Evolutionary conservation across 1,284 basidiomycete species (phyloP).

Genomic region (Ustilago curta): DNA sequence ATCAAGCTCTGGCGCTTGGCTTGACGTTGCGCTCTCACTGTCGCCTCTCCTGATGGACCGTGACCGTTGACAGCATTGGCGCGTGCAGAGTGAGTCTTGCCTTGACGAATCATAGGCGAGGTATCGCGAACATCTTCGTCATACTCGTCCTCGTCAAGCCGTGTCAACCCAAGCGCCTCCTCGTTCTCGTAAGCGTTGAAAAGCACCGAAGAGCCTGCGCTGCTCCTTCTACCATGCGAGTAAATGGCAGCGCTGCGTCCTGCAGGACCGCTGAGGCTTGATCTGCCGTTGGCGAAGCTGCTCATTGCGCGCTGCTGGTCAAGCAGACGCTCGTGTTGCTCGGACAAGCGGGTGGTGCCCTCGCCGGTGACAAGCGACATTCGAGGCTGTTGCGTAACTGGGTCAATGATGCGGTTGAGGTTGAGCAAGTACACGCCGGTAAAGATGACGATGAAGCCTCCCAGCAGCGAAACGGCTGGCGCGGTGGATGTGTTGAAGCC

Average conservation of each 20-base stretch:
- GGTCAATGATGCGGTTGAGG: conserved; percentile 63
- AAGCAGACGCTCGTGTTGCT: conserved; percentile 60
- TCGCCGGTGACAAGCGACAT: conserved; percentile 65
- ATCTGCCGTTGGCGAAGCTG: conserved; percentile 43
- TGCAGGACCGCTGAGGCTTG: conserved; percentile 27
- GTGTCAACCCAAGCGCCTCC: conserved; percentile 58
- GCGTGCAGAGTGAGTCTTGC: conserved; percentile 23
- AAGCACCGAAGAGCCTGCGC: conserved; percentile 51
- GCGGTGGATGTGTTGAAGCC: conserved; percentile 92
- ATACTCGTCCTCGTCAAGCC: conserved; percentile 57
- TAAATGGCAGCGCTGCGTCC: conserved; percentile 36
- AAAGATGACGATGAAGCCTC: conserved; percentile 68
- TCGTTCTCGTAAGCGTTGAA: conserved; percentile 63
- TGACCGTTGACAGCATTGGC: conserved; percentile 13
- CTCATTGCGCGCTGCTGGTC: conserved; percentile 48
- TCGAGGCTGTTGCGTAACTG: conserved; percentile 60
- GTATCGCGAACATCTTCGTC: conserved; percentile 41
- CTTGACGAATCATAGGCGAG: conserved; percentile 46
- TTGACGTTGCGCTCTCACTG: conserved; percentile 28
- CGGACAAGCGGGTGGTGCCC: conserved; percentile 54
- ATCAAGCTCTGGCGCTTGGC: conserved; percentile 47
- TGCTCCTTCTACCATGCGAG: conserved; percentile 41
- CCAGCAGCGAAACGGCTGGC: conserved; percentile 64
- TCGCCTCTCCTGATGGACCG: conserved; percentile 19
- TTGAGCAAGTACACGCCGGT: conserved; percentile 68